Evolutionary conservation across 2,329 filamentous ascomycete genomes (phyloP).

Genomic region (Colletotrichum lini): DNA sequence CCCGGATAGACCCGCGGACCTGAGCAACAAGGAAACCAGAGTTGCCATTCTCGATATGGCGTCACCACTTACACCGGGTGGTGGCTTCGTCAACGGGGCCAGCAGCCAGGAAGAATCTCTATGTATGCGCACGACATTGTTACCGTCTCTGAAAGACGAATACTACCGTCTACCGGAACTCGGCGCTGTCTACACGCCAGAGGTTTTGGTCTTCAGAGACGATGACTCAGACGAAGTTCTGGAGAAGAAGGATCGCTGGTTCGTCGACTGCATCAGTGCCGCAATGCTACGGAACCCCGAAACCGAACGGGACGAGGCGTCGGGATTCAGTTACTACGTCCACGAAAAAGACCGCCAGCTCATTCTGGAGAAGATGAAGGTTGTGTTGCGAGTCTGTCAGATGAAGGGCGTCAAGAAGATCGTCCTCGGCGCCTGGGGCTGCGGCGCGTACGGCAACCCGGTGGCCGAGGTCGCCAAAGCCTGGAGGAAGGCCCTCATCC

Average conservation of each 20-base stretch:
- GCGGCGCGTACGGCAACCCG: constrained; percentile 75
- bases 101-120: constrained; percentile 74
- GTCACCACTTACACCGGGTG: constrained; percentile 72
- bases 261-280: constrained; percentile 70
- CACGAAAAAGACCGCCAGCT: constrained; percentile 65
- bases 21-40: constrained; percentile 45
- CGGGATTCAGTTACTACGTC: constrained; percentile 54
- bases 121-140: constrained; percentile 72
- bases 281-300: constrained; percentile 73
- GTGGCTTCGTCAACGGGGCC: constrained; percentile 72
- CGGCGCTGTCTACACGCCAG: constrained; percentile 69
- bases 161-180: constrained; percentile 74
- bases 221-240: constrained; percentile 54
- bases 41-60: constrained; percentile 75
- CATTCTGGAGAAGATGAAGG: constrained; percentile 68
- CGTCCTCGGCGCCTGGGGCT: constrained; percentile 76
- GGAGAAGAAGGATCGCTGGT: constrained; percentile 66
- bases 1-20: background rate
- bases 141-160: constrained; percentile 69
- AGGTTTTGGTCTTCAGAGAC: constrained; percentile 71
- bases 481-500: constrained; percentile 58
- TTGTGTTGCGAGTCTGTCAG: constrained; percentile 67
- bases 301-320: constrained; percentile 53
- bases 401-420: constrained; percentile 62
- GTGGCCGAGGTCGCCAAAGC: constrained; percentile 69